Base-by-base conservation (phyloP, 2,329 filamentous ascomycete genomes). In the Ophiocordyceps camponoti-saundersi region DNA sequence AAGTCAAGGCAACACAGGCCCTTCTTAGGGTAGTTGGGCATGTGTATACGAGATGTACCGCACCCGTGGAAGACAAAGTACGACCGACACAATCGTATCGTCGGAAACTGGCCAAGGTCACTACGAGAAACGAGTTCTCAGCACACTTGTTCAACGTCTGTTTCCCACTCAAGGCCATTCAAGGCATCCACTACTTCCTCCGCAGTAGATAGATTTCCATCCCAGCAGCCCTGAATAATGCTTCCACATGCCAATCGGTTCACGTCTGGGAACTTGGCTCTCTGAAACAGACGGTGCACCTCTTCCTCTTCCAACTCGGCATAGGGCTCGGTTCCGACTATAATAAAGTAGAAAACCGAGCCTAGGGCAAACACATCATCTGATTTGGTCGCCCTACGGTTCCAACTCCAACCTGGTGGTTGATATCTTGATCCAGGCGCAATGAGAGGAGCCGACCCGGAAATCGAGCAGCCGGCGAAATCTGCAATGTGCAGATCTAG, bases 401-500 rank as follows among this genome's bases (percentile, higher is more conserved):
- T 56, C 49, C 56, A 56, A 46, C 53, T 53, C 48, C 52, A 55
- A 18, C 48, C 52, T 12, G 51, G 55, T 22, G 51, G 48, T 45
- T 51, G 48, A 49, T 57, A 60, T 46, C 55, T 50, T 18, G 51
- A 40, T 15, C 51, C 53, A 46, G 50, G 49, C 46, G 50, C 56
- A 46, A 53, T 50, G 22, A 53, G 47, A 36, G 55, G 47, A 47
- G 50, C 46, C 15, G 53, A 52, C 8, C 56, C 54, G 39, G 53
- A 51, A 47, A 60, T 49, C 26, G 62, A 57, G 6, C 59, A 60
- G 42, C 62, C 61, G 42, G 56, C 53, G 49, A 65, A 65, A 46
- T 64, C 62, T 21, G 58, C 59, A 46, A 68, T 62, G 46, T 57
- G 56, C 47, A 66, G 54, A 48, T 61, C 49, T 20, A 66, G 54